Conservation (phyloP, 257 asterid species). For the Solanum lycopersicoides region DNA sequence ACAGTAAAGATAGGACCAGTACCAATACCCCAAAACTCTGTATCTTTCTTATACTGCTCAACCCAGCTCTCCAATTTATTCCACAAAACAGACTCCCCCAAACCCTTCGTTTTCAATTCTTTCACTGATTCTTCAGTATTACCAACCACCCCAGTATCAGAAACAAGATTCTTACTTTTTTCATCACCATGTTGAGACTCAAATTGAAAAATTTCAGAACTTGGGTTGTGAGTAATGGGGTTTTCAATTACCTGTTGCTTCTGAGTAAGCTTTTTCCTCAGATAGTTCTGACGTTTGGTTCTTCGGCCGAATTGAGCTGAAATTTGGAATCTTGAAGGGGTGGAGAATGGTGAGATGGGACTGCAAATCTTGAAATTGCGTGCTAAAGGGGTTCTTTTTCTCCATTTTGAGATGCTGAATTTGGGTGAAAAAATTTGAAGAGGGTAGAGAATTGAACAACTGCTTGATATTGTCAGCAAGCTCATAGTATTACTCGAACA, state of each 20-base stretch:
- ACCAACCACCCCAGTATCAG: neutral
- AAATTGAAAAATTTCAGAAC: conserved; percentile 18
- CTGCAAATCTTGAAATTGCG: conserved; percentile 17
- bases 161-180: conserved; percentile 15
- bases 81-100: conserved; percentile 52
- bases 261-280: conserved; percentile 68
- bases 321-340: conserved; percentile 32
- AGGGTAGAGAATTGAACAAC: conserved; percentile 1
- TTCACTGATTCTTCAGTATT: conserved; percentile 4
- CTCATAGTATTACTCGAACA: neutral
- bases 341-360: conserved; percentile 12
- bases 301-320: conserved; percentile 50
- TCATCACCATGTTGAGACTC: conserved; percentile 1
- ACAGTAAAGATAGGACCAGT: conserved; percentile 60
- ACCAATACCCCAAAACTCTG: conserved; percentile 83
- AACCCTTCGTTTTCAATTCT: conserved; percentile 19
- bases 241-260: conserved; percentile 42
- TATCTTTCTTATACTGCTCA: conserved; percentile 68
- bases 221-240: conserved; percentile 9
- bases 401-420: conserved; percentile 20
- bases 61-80: conserved; percentile 74
- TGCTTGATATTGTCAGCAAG: conserved; percentile 17
- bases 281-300: conserved; percentile 50
- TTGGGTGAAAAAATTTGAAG: conserved; percentile 15
- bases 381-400: conserved; percentile 17